Conservation (phyloP, 1,139 yeast species). For the Yamadazyma sp. region DNA sequence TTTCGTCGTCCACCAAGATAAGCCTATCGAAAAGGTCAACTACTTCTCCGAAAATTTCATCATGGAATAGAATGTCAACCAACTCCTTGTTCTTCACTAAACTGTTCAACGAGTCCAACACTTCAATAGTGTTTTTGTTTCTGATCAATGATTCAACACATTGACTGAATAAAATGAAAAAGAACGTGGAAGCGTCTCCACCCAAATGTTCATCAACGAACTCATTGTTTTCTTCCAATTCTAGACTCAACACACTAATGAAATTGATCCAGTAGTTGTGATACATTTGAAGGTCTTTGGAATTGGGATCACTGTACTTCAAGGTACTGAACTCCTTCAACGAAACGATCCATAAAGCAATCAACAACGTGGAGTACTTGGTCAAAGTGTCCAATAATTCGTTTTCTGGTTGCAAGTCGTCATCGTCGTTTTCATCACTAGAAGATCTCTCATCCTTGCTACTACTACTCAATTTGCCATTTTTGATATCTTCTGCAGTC, state of each 20-base stretch:
- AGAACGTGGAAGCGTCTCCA: conserved; percentile 72
- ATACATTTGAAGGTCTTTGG: conserved; percentile 55
- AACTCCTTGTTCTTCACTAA: conserved; percentile 60
- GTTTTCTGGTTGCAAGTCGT: conserved; percentile 30
- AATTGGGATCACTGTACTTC: conserved; percentile 49
- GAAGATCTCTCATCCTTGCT: conserved; percentile 19
- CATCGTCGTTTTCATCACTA: conserved; percentile 21
- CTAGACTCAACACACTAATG: conserved; percentile 71
- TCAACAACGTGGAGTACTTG: conserved; percentile 59
- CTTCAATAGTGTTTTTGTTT: conserved; percentile 40
- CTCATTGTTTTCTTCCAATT: conserved; percentile 52
- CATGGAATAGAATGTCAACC: conserved; percentile 61
- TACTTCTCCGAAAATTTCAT: conserved; percentile 71
- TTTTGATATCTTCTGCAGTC: conserved; percentile 25
- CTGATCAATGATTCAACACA: conserved; percentile 74
- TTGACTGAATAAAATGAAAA: conserved; percentile 80
- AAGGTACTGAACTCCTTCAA: conserved; percentile 72
- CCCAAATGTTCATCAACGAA: conserved; percentile 45
- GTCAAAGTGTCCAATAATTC: conserved; percentile 47
- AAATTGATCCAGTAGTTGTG: conserved; percentile 77
- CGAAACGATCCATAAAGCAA: conserved; percentile 78
- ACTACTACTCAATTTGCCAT: background rate
- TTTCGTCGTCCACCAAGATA: conserved; percentile 56
- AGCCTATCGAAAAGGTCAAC: conserved; percentile 76
- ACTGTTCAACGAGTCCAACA: conserved; percentile 55